A percentile compares a stretch with the other conserved stretches of the same genome.
Conservation (phyloP, 2,329 filamentous ascomycete genomes). For the Blastomyces gilchristii region DNA sequence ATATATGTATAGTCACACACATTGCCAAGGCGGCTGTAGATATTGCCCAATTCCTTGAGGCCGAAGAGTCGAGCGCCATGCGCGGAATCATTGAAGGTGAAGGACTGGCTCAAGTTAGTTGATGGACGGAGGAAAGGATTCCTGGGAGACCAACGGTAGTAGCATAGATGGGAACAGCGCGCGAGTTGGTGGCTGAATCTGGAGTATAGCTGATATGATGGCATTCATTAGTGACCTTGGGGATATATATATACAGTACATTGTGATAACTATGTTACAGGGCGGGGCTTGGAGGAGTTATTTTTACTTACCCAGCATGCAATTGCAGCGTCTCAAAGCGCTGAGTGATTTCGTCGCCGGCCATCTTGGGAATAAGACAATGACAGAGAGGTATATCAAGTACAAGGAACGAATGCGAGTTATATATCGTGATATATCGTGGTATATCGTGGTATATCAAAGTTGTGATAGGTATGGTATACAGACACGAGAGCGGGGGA, state of each 20-base stretch:
- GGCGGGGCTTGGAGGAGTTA: neutral
- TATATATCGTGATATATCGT: neutral
- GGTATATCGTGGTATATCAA: neutral
- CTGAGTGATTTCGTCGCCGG: constrained; percentile 24
- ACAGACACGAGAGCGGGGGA: no score
- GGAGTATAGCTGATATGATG: constrained; percentile 55
- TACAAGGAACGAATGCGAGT: no score
- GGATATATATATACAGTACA: neutral
- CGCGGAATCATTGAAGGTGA: constrained; percentile 87
- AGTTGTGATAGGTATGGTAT: no score
- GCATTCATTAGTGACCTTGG: neutral
- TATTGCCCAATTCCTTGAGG: constrained; percentile 94
- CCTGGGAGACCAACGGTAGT: constrained; percentile 51
- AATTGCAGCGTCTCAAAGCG: constrained; percentile 80
- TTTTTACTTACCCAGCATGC: constrained; percentile 58
- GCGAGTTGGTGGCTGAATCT: constrained; percentile 71
- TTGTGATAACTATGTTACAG: neutral
- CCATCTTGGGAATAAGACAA: neutral
- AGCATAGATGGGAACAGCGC: constrained; percentile 92
- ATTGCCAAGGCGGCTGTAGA: constrained; percentile 96
- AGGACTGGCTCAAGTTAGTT: constrained; percentile 50
- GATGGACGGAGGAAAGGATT: neutral
- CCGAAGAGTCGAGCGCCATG: constrained; percentile 91
- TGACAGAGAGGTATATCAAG: neutral
- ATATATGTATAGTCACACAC: constrained; percentile 39